Evolutionary conservation across 495 filamentous ascomycete genomes (phyloP).

Genomic region (Lasiosphaeria hispida): DNA sequence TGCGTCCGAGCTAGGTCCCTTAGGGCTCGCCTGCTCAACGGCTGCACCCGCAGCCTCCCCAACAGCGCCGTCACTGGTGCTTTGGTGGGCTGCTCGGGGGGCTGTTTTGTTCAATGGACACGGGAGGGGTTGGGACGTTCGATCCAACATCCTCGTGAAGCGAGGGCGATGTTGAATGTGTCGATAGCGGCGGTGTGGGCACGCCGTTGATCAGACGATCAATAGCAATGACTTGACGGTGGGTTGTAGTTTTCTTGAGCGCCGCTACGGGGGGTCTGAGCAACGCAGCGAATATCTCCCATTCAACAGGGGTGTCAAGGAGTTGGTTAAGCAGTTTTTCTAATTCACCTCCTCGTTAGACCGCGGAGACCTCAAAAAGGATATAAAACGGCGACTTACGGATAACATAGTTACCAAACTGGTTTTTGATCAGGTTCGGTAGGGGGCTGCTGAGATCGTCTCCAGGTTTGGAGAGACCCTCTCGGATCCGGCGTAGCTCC

Average conservation of each 20-base stretch:
- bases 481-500: slow-evolving; percentile 70
- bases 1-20: slow-evolving; percentile 9
- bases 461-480: slow-evolving; percentile 56
- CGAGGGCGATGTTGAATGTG: slow-evolving; percentile 30
- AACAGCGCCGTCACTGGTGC: slow-evolving; percentile 53
- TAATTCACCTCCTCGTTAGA: slow-evolving; percentile 35
- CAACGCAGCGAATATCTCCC: slow-evolving; percentile 62
- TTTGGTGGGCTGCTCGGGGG: slow-evolving; percentile 63
- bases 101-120: slow-evolving; percentile 59
- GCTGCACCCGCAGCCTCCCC: slow-evolving; percentile 32
- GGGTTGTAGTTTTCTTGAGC: slow-evolving; percentile 72
- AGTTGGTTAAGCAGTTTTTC: slow-evolving; percentile 23
- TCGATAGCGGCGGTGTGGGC: slow-evolving; percentile 13
- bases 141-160: slow-evolving; percentile 51
- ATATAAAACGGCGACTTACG: slow-evolving; percentile 61
- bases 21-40: slow-evolving; percentile 7
- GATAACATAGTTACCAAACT: slow-evolving; percentile 95
- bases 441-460: slow-evolving; percentile 67
- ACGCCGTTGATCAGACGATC: slow-evolving; percentile 53
- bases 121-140: slow-evolving; percentile 54
- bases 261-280: slow-evolving; percentile 71
- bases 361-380: no score
- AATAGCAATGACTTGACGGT: slow-evolving; percentile 73
- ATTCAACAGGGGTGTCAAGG: slow-evolving; percentile 51
- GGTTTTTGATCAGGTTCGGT: slow-evolving; percentile 78